phyloP scores from a whole-genome alignment of 2,329 filamentous ascomycete species.

The Phialocephala sp. region DNA sequence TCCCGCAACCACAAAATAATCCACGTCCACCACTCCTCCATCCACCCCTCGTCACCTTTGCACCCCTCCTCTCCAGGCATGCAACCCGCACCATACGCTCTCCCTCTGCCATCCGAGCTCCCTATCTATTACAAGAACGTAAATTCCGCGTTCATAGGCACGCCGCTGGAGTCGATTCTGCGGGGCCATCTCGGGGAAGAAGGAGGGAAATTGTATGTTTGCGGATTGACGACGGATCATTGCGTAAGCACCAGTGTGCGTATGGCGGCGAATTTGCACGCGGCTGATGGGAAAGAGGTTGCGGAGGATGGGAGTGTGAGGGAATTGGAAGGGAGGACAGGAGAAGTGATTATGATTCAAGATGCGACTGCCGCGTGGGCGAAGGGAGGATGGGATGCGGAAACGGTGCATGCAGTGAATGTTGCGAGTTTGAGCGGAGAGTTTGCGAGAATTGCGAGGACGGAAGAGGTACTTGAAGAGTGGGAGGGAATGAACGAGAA shows the following conservation, averaged over 20 bases:
- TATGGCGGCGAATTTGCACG: conserved; percentile 53
- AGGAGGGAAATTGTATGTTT: conserved; percentile 37
- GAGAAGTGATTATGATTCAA: conserved; percentile 48
- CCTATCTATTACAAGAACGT: conserved; percentile 51
- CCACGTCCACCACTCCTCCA: conserved; percentile 53
- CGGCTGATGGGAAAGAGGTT: conserved; percentile 45
- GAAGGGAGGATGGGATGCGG: conserved; percentile 49
- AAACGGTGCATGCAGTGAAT: conserved; percentile 51
- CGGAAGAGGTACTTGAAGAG: conserved; percentile 43
- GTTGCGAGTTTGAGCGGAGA: conserved; percentile 53
- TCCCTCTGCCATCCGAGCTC: conserved; percentile 44
- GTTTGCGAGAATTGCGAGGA: conserved; percentile 50
- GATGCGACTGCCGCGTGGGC: conserved; percentile 55
- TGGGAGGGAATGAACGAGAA: conserved; percentile 8
- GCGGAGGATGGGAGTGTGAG: conserved; percentile 42
- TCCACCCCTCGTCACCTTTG: conserved; percentile 44
- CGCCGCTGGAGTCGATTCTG: conserved; percentile 48
- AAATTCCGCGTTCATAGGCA: conserved; percentile 54
- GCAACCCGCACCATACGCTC: conserved; percentile 27
- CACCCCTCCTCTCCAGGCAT: conserved; percentile 42
- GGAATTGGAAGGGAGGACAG: conserved; percentile 33
- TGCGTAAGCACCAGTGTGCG: conserved; percentile 55
- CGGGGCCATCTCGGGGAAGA: conserved; percentile 32
- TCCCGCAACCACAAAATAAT: conserved; percentile 45
- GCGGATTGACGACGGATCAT: conserved; percentile 54